Percentiles rank a stretch among this genome's conserved stretches.
phyloP scores from a whole-genome alignment of 176 grass and related monocot species.

The Leersia perrieri region DNA sequence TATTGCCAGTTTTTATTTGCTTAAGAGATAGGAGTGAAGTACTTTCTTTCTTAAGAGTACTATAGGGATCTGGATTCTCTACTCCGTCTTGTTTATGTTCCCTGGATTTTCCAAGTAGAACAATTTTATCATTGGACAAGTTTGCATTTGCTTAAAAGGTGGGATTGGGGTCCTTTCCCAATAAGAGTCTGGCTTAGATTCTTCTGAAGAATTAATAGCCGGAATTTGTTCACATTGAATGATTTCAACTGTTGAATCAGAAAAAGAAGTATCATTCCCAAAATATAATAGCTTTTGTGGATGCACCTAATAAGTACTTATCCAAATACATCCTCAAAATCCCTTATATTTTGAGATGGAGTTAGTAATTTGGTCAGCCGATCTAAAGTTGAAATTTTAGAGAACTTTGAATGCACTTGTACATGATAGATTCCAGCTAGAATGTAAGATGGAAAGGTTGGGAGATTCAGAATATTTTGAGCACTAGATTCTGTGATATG shows the following conservation, averaged over 20 bases:
- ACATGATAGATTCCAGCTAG: slow-evolving; percentile 15
- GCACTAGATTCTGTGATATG: slow-evolving; percentile 15
- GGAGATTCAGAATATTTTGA: slow-evolving; percentile 11
- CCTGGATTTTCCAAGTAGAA: not conserved
- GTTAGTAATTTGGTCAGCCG: not conserved
- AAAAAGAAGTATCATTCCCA: too few species aligned
- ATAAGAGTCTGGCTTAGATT: not conserved
- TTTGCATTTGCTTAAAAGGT: not conserved
- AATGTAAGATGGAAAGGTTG: not conserved
- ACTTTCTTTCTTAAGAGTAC: not conserved
- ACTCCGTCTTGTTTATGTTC: not conserved
- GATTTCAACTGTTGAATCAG: not conserved
- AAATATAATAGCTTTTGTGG: too few species aligned
- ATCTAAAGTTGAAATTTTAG: slow-evolving; percentile 10
- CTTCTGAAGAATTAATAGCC: not conserved
- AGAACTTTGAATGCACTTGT: not conserved
- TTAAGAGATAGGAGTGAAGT: not conserved
- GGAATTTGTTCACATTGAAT: slow-evolving; percentile 9
- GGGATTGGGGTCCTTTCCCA: not conserved
- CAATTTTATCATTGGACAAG: not conserved
- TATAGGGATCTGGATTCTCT: not conserved
- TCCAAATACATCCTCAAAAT: too few species aligned
- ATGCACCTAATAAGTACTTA: too few species aligned
- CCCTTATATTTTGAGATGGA: too few species aligned
- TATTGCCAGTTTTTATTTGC: not conserved